Base-by-base conservation (phyloP, 1,284 basidiomycete genomes). In the Leccinum huronense region DNA sequence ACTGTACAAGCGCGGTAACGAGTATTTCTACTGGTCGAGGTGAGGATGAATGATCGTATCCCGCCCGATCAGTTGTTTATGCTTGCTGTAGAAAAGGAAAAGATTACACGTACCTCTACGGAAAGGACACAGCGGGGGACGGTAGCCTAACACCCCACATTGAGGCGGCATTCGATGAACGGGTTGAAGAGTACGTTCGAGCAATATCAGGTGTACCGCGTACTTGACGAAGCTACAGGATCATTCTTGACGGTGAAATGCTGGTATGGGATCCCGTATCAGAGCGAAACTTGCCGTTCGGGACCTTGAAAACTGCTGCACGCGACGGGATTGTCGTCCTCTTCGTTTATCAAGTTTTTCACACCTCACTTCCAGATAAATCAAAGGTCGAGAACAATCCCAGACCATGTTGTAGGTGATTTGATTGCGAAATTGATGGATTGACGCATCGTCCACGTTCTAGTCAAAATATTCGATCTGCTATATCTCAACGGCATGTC, bases 201-300 rank as follows among this genome's bases (percentile, higher is more conserved):
- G 3, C 16, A 65, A 19, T 13, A 7, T 16, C 3, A 36, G 11
- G 59, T 42, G 60, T 40, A 14, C 62, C 48, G 14, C 36, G n/a
- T 33, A 36, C 27, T 58, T 34, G 63, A 65, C 30, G 63, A 19
- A 57, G 9, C 58, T 53, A 5, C 65, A 97, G 95, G 59, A 88
- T 95, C 69, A 93, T 98, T 55, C 78, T 98, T 16, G 95, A 98
- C 69, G 95, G 96, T 0, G 96, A 98, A 76, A 97, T 98, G 95
- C 80, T 98, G 53, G 96, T 96, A 3, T 97, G 93, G 91, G 95
- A 98, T 74, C 95, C 95, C 0, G 81, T 90, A 2, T 87, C 92
- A 0, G 89, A 91, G 67, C 86, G 91, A 54, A 93, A 93, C 71
- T 80, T 96, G 11, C 92, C 95, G 0, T 98, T 98, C 69, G 96